Percentiles rank a stretch among this genome's conserved stretches.
Conservation (phyloP, 805 yeast species). For the Saturnispora besseyi region DNA sequence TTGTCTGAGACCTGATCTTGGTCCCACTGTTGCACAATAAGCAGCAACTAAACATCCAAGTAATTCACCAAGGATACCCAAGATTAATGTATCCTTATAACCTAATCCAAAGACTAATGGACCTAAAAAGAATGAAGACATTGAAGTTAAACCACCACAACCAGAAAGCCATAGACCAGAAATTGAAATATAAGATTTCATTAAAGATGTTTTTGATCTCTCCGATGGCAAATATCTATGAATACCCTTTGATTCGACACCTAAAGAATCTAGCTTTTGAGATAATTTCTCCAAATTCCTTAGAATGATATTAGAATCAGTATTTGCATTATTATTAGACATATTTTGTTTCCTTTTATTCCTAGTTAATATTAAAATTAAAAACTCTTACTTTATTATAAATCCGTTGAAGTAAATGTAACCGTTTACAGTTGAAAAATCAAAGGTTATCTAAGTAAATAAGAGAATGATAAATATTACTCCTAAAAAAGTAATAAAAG, state of each 20-base stretch:
- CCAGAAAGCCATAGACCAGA: slow-evolving; percentile 79
- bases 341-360: no score
- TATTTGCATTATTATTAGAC: not conserved
- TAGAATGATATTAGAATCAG: not conserved
- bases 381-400: no score
- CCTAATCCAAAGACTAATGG: slow-evolving; percentile 64
- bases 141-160: slow-evolving; percentile 80
- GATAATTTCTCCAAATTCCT: slow-evolving; percentile 17
- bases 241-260: slow-evolving; percentile 73
- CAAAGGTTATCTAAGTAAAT: not conserved
- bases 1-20: slow-evolving; percentile 82
- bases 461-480: not conserved
- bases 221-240: slow-evolving; percentile 65
- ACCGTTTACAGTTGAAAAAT: no score
- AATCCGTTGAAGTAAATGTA: no score
- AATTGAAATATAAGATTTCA: slow-evolving; percentile 32
- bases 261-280: slow-evolving; percentile 39
- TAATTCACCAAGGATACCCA: slow-evolving; percentile 55
- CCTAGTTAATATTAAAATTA: no score
- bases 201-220: slow-evolving; percentile 15
- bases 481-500: no score
- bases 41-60: slow-evolving; percentile 74
- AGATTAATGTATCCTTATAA: slow-evolving; percentile 50
- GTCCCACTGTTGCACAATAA: slow-evolving; percentile 81
- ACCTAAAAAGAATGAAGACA: slow-evolving; percentile 75